These are phyloP conservation scores for Cryptococcus sp. DNA, from an alignment of 1,284 basidiomycete species.

Conservation along the genomic window DNA sequence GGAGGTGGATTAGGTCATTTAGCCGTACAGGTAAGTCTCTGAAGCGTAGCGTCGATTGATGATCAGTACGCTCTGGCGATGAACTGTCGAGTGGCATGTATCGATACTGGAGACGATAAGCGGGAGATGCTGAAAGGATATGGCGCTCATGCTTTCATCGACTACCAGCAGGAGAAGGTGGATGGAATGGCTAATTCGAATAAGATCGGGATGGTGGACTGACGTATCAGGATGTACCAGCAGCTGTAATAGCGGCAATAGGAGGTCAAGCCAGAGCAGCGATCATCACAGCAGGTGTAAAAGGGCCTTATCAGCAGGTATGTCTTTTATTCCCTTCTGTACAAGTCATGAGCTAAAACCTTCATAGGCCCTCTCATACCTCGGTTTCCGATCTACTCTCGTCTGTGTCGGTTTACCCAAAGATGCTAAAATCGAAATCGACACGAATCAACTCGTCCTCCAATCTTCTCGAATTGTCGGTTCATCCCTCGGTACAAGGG, in stretches of 20 bases:
- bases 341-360: neutral
- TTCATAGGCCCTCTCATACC: neutral
- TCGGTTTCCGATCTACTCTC: conserved; percentile 2
- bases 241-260: neutral
- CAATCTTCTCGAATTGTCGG: conserved; percentile 1
- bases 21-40: neutral
- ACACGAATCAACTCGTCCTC: neutral
- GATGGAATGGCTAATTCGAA: neutral
- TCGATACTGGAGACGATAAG: conserved; percentile 3
- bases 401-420: conserved; percentile 4
- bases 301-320: conserved; percentile 1
- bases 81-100: conserved; percentile 1
- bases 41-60: neutral
- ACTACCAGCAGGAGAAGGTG: neutral
- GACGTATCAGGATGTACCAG: neutral
- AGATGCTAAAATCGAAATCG: neutral
- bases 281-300: neutral
- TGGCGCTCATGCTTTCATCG: conserved; percentile 1
- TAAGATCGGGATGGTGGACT: neutral
- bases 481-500: conserved; percentile 1
- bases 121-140: neutral
- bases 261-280: conserved; percentile 1
- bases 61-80: conserved; percentile 4
- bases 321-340: neutral
- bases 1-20: conserved; percentile 2